Conservation (phyloP, 2,329 filamentous ascomycete species). For the Tolypocladium cylindrosporum region DNA sequence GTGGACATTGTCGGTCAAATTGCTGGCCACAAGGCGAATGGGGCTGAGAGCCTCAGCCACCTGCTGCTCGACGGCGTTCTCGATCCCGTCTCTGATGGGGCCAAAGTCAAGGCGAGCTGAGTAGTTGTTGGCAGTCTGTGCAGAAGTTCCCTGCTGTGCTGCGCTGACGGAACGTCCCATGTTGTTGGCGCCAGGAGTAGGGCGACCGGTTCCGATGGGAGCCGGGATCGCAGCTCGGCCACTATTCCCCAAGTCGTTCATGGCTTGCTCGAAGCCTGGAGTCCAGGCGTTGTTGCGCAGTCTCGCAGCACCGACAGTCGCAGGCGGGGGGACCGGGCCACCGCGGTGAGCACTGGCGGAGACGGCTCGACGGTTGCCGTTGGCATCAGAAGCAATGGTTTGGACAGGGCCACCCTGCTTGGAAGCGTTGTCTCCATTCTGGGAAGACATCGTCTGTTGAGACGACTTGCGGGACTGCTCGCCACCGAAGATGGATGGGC, state of each 20-base stretch:
- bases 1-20: slow-evolving; percentile 4
- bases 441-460: background rate
- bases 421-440: background rate
- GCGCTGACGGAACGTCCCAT: background rate
- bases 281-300: background rate
- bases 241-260: background rate
- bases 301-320: background rate
- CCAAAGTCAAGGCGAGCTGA: background rate
- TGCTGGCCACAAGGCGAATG: slow-evolving; percentile 15
- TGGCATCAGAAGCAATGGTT: background rate
- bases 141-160: background rate
- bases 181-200: background rate
- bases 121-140: background rate
- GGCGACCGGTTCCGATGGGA: background rate
- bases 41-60: slow-evolving; percentile 19
- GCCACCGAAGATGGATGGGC: background rate
- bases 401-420: background rate
- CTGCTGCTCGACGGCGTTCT: slow-evolving; percentile 19
- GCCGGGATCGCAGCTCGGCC: background rate
- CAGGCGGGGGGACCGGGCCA: background rate
- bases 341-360: background rate
- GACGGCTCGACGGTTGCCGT: background rate
- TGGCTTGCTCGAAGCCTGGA: background rate
- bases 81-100: slow-evolving; percentile 13
- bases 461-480: background rate